These are phyloP conservation scores for Bipolaris cookei DNA, from an alignment of 2,329 filamentous ascomycete genomes.

Conservation along the genomic window DNA sequence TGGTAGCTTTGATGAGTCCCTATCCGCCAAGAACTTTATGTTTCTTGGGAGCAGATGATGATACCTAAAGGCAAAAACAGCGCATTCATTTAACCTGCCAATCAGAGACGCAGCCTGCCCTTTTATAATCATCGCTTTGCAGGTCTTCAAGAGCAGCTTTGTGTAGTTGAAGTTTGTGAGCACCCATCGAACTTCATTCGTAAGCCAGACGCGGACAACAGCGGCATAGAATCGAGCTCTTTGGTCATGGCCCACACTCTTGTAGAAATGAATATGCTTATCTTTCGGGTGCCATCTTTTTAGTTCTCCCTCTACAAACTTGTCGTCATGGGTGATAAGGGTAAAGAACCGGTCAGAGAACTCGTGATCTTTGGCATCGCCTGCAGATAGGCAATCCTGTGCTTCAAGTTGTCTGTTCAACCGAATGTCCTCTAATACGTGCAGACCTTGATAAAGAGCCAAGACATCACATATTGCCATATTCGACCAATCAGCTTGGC, in stretches of 20 bases:
- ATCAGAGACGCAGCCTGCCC: slow-evolving; percentile 13
- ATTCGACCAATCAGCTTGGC: slow-evolving; percentile 19
- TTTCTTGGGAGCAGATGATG: slow-evolving; percentile 33
- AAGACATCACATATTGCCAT: slow-evolving; percentile 27
- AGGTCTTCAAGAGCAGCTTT: slow-evolving; percentile 2
- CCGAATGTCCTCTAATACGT: slow-evolving; percentile 30
- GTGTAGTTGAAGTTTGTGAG: slow-evolving; percentile 22
- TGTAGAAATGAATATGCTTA: slow-evolving; percentile 13
- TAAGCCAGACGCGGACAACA: slow-evolving; percentile 27
- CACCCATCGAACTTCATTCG: slow-evolving; percentile 37
- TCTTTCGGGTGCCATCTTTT: slow-evolving; percentile 2
- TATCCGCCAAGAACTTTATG: slow-evolving; percentile 22
- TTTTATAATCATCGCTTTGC: neutral
- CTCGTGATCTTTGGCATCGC: slow-evolving; percentile 8
- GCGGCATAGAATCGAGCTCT: slow-evolving; percentile 32
- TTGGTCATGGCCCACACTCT: slow-evolving; percentile 26
- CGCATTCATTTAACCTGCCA: slow-evolving; percentile 28
- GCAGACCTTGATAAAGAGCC: slow-evolving; percentile 34
- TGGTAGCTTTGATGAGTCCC: slow-evolving; percentile 19
- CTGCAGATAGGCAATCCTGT: slow-evolving; percentile 21
- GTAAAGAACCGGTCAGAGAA: slow-evolving; percentile 5
- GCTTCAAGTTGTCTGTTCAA: slow-evolving; percentile 23
- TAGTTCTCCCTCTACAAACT: slow-evolving; percentile 9
- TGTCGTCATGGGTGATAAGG: slow-evolving; percentile 13
- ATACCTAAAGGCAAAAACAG: slow-evolving; percentile 34